A percentile compares a stretch with the other conserved stretches of the same genome.
Conservation (phyloP, 768 basidiomycete species). For the Boletus rubroflammeus region DNA sequence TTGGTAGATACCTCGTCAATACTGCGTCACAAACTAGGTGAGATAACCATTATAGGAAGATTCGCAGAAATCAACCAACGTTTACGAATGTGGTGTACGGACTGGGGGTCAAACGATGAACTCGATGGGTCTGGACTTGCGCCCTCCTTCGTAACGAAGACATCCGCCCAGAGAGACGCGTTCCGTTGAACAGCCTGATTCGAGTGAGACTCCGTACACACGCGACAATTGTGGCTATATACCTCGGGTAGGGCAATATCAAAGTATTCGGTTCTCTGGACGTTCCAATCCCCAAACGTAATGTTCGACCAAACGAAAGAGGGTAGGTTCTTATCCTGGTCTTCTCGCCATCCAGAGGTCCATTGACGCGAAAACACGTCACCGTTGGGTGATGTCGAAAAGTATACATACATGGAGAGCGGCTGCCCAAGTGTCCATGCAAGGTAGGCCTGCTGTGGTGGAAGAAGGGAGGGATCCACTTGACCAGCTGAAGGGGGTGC, state of each 20-base stretch:
- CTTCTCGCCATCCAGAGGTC: slow-evolving; percentile 47
- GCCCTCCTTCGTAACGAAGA: slow-evolving; percentile 67
- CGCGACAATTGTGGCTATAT: slow-evolving; percentile 15
- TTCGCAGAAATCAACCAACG: slow-evolving; percentile 41
- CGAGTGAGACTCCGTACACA: slow-evolving; percentile 3
- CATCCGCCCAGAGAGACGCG: slow-evolving; percentile 79
- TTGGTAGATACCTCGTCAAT: slow-evolving; percentile 80
- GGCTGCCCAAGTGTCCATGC: slow-evolving; percentile 61
- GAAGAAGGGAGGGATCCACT: slow-evolving; percentile 46
- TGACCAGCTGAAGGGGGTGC: slow-evolving; percentile 19
- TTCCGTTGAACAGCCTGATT: slow-evolving; percentile 71
- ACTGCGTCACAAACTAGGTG: slow-evolving; percentile 41
- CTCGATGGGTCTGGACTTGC: slow-evolving; percentile 62
- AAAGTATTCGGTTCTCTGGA: slow-evolving; percentile 51
- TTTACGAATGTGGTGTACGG: slow-evolving; percentile 72
- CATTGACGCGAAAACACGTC: slow-evolving; percentile 57
- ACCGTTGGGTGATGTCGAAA: slow-evolving; percentile 62
- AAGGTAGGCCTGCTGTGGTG: slow-evolving; percentile 50
- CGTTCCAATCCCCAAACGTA: slow-evolving; percentile 72
- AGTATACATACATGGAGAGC: slow-evolving; percentile 68
- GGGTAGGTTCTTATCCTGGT: slow-evolving; percentile 53
- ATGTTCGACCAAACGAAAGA: slow-evolving; percentile 76
- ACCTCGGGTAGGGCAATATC: slow-evolving; percentile 70
- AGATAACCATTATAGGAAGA: neutral
- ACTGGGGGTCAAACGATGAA: slow-evolving; percentile 46